phyloP scores from a whole-genome alignment of 805 yeast genomes.

The Scheffersomyces lignosus region DNA sequence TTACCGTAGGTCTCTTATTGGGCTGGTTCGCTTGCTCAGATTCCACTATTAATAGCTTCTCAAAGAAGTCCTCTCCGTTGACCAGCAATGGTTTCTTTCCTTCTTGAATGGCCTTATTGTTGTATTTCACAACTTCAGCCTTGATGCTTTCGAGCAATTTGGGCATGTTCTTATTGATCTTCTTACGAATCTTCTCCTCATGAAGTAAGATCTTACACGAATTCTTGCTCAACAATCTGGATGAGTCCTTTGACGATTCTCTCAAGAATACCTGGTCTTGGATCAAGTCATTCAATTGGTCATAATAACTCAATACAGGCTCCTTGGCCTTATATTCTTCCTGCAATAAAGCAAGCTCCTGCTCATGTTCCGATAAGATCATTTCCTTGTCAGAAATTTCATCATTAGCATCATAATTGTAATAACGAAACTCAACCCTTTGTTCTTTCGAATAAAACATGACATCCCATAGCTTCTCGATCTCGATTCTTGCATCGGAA shows the following conservation, averaged over 20 bases:
- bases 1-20: background rate
- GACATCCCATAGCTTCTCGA: conserved; percentile 60
- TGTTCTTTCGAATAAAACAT: conserved; percentile 59
- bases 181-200: conserved; percentile 77
- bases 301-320: conserved; percentile 57
- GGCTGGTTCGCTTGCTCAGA: conserved; percentile 6
- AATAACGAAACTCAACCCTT: conserved; percentile 46
- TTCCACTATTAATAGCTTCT: conserved; percentile 35
- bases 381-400: conserved; percentile 54
- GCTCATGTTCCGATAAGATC: conserved; percentile 62
- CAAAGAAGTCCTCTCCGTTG: conserved; percentile 50
- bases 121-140: conserved; percentile 48
- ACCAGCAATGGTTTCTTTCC: conserved; percentile 31
- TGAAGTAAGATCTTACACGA: conserved; percentile 75
- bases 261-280: conserved; percentile 62
- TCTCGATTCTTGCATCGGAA: conserved; percentile 55
- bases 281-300: conserved; percentile 54
- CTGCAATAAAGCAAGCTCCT: conserved; percentile 55
- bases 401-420: conserved; percentile 26
- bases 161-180: conserved; percentile 69
- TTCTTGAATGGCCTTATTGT: conserved; percentile 25
- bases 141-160: conserved; percentile 53
- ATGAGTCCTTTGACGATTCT: conserved; percentile 75
- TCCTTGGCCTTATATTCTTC: conserved; percentile 49
- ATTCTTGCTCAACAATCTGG: conserved; percentile 71